These are phyloP conservation scores for Xylaria bambusicola DNA, from an alignment of 495 filamentous ascomycete genomes.

Conservation along the genomic window DNA sequence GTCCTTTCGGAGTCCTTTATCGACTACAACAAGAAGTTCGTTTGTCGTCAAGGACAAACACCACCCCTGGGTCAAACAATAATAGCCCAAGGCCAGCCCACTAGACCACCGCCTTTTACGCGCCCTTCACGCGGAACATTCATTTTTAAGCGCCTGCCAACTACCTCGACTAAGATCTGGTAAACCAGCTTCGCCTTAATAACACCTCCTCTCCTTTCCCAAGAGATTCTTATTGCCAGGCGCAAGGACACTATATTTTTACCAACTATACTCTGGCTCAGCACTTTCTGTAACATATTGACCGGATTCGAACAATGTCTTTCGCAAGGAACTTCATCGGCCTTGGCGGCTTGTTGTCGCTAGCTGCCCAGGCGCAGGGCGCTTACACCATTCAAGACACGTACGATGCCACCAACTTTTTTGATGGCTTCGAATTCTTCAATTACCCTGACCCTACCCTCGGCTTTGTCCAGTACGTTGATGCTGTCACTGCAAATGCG, in stretches of 20 bases:
- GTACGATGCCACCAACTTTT: constrained; percentile 58
- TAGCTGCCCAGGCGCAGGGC: constrained; percentile 28
- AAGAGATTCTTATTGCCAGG: constrained; percentile 27
- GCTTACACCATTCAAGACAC: constrained; percentile 46
- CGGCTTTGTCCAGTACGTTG: constrained; percentile 69
- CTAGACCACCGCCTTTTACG: not conserved
- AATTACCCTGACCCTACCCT: constrained; percentile 62
- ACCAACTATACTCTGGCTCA: not conserved
- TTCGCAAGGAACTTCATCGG: constrained; percentile 21
- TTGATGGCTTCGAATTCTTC: constrained; percentile 58
- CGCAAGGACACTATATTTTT: constrained; percentile 20
- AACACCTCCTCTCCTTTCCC: constrained; percentile 18
- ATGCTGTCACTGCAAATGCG: constrained; percentile 55
- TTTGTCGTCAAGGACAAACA: constrained; percentile 9
- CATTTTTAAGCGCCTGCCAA: constrained; percentile 6
- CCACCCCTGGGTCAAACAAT: not conserved
- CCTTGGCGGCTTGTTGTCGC: constrained; percentile 26
- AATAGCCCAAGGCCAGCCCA: not conserved
- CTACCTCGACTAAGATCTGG: not conserved
- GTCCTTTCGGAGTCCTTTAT: constrained; percentile 6
- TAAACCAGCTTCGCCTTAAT: not conserved
- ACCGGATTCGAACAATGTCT: constrained; percentile 19
- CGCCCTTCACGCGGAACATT: not conserved
- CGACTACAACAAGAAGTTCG: not conserved
- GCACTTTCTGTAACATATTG: too few species aligned